Conservation (phyloP, 306 rosid species). For the Abrus pulchellus region DNA sequence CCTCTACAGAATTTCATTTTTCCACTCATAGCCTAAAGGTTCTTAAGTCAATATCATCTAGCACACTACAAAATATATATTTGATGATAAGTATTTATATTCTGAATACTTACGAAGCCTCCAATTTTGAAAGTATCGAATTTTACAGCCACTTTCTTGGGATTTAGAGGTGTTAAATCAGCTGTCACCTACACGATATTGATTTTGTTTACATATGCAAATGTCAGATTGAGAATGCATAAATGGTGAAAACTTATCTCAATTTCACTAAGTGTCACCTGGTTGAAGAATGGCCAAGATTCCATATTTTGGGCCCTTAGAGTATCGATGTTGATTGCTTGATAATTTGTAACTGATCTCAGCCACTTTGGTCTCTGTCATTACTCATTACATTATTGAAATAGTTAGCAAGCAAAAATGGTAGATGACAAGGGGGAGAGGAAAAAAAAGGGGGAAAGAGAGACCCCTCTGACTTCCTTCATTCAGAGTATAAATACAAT, state of each 20-base stretch:
- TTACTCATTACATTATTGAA: slow-evolving; percentile 40
- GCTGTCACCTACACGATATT: slow-evolving; percentile 82
- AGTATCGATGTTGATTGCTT: slow-evolving; percentile 82
- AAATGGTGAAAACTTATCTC: not conserved
- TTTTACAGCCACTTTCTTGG: slow-evolving; percentile 90
- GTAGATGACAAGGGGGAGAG: not conserved
- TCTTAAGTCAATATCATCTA: slow-evolving; percentile 20
- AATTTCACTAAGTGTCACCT: slow-evolving; percentile 61
- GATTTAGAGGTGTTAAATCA: slow-evolving; percentile 80
- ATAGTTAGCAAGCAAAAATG: slow-evolving; percentile 32
- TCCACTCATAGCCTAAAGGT: slow-evolving; percentile 6
- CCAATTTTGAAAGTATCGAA: slow-evolving; percentile 86
- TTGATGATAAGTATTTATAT: slow-evolving; percentile 25
- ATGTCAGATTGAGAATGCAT: slow-evolving; percentile 26
- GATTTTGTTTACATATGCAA: slow-evolving; percentile 12
- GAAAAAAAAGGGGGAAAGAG: not conserved
- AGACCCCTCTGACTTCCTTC: not conserved
- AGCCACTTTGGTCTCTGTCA: slow-evolving; percentile 83
- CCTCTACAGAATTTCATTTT: slow-evolving; percentile 14
- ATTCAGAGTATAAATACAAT: not conserved
- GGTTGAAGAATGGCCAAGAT: slow-evolving; percentile 92
- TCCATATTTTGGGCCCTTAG: slow-evolving; percentile 97
- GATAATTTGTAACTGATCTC: slow-evolving; percentile 81
- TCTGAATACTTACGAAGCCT: slow-evolving; percentile 73
- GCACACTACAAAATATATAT: slow-evolving; percentile 22